Base-by-base conservation (phyloP, 202 grass and related monocot genomes). In the Cymbopogon flexuosus region DNA sequence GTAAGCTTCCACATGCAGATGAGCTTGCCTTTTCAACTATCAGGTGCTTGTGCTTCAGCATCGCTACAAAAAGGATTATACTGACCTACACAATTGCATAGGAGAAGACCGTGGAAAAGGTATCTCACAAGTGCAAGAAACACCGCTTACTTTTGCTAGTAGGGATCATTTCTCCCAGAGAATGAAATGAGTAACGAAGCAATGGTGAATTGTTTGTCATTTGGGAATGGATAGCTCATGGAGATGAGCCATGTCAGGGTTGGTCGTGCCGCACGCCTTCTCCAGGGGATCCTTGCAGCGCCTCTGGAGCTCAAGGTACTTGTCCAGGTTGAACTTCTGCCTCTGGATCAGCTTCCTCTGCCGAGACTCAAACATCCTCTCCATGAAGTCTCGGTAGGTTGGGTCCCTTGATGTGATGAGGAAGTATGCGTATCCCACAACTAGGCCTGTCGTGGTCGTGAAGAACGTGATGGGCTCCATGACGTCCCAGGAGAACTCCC, bases 391-490 rank as follows among this genome's bases (percentile, higher is more conserved):
- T 54, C 88, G 73, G 83, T 99, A 99, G 0, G 96, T 99, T 0
- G 96, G 96, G 43, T 99, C 96, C 70, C 96, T 95, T 23, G 92
- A 89, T 34, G 96, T 99, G 23, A 93, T 88, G 52, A 99, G 88
- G 88, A 99, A 99, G 80, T 99, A 99, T 0, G 84, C 88, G 5
- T 99, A 99, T 9, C 96, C 96, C 5, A 91, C 73, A 10, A 99
- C 79, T 40, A 99, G 85, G 37, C 92, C 90, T 14, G 84, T 87
- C 1, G 92, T 89, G 8, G 96, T 96, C 13, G 84, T 78, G 83
- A 99, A 99, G 89, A 96, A 99, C 3, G 96, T 88, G 59, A 99
- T 95, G 3, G 96, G 96, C 71, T 99, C 96, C 96, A 99, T 98
- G 52, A 98, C 96, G 7, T 98, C 96, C 96, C 96, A 98, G 0